Evolutionary conservation across 1,284 basidiomycete genomes (phyloP).

Genomic region (Marasmius fiardii): DNA sequence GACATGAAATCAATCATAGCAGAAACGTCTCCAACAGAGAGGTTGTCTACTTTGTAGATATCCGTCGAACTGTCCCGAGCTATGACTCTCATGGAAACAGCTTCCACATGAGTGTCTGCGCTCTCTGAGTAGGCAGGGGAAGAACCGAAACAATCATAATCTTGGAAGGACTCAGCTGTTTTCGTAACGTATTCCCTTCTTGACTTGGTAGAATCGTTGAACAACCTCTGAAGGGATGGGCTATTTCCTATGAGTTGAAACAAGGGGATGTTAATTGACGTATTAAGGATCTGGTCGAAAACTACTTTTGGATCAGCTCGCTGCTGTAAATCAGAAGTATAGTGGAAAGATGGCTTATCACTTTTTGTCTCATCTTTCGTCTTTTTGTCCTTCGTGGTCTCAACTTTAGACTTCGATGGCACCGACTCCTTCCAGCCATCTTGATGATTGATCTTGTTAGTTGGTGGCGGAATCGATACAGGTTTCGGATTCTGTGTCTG

Average conservation of each 20-base stretch:
- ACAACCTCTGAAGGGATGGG: background rate
- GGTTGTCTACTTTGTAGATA: background rate
- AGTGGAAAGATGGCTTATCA: background rate
- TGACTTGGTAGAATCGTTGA: background rate
- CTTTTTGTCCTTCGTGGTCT: background rate
- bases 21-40: background rate
- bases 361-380: constrained; percentile 1
- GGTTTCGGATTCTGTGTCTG: background rate
- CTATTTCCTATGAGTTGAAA: background rate
- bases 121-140: background rate
- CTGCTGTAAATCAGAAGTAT: constrained; percentile 7
- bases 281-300: background rate
- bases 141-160: background rate
- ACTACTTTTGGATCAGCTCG: background rate
- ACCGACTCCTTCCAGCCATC: constrained; percentile 7
- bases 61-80: background rate
- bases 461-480: background rate
- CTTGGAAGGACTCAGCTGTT: background rate
- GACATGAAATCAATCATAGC: background rate
- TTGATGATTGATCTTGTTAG: background rate
- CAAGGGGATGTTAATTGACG: background rate
- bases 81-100: background rate
- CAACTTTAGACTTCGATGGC: background rate
- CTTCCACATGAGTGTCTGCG: background rate
- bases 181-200: background rate